Evolutionary conservation across 2,329 filamentous ascomycete genomes (phyloP).

Genomic region (Talaromyces sp.): DNA sequence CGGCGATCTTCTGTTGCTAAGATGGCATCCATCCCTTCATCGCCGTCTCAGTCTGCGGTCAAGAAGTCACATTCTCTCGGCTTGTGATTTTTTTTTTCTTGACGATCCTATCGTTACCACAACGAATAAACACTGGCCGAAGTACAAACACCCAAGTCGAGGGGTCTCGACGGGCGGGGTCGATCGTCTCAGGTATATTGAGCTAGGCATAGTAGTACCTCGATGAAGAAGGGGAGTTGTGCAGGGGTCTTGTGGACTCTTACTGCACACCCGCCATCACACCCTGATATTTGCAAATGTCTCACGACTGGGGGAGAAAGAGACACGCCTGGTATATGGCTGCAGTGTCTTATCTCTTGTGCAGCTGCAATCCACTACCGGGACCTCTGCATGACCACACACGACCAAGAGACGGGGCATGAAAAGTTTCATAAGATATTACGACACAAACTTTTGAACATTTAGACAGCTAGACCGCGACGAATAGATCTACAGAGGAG

Average conservation of each 20-base stretch:
- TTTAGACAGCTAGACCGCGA: neutral
- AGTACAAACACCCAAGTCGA: neutral
- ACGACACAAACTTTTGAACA: neutral
- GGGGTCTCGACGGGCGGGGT: neutral
- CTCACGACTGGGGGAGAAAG: neutral
- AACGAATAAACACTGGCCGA: neutral
- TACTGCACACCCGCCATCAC: neutral
- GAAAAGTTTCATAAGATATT: neutral
- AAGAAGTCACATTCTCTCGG: neutral
- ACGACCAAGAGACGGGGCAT: neutral
- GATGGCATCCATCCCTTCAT: neutral
- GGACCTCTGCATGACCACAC: neutral
- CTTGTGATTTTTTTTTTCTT: neutral
- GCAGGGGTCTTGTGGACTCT: neutral
- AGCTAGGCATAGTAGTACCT: neutral
- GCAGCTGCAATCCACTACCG: too few species aligned
- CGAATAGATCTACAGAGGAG: neutral
- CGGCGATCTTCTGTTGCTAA: conserved; percentile 10
- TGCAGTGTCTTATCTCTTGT: too few species aligned
- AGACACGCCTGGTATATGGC: too few species aligned
- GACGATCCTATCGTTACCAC: neutral
- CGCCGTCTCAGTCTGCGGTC: neutral
- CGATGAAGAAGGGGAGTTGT: neutral
- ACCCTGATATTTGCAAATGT: neutral
- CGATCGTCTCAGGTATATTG: neutral